These are phyloP conservation scores for Pleodorina starrii DNA, from an alignment of 139 green algal genomes.

Conservation along the genomic window DNA sequence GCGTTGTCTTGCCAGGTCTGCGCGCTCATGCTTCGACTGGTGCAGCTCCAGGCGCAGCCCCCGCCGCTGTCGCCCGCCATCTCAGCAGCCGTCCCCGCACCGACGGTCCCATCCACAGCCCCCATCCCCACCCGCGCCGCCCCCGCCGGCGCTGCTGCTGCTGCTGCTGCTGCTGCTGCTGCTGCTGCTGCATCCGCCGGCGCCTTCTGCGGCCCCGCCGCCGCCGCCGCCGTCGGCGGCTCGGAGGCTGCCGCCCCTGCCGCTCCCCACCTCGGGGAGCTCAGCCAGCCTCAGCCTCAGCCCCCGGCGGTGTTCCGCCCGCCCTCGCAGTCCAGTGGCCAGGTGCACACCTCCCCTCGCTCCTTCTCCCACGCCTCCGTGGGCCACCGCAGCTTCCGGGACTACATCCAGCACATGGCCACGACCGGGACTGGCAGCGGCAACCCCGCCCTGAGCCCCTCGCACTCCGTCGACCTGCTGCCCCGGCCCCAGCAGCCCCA, in stretches of 20 bases:
- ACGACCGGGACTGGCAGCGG: neutral
- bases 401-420: constrained; percentile 45
- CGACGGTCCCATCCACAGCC: neutral
- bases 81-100: neutral
- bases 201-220: too few relatives aligned
- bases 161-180: neutral
- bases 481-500: too few relatives aligned
- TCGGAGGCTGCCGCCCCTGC: too few relatives aligned
- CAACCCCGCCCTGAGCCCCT: neutral
- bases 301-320: too few relatives aligned
- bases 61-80: neutral
- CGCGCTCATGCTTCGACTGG: constrained; percentile 35
- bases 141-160: neutral
- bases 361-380: neutral
- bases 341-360: constrained; percentile 23
- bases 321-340: neutral
- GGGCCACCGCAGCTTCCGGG: constrained; percentile 28
- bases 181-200: neutral
- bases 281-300: neutral
- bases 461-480: too few relatives aligned
- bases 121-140: neutral
- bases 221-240: too few relatives aligned
- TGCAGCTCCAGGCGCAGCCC: constrained; percentile 2
- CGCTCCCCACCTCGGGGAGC: neutral
- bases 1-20: constrained; percentile 17